Evolutionary conservation across 2,329 filamentous ascomycete species (phyloP).

Genomic region (Hirsutella rhossiliensis): DNA sequence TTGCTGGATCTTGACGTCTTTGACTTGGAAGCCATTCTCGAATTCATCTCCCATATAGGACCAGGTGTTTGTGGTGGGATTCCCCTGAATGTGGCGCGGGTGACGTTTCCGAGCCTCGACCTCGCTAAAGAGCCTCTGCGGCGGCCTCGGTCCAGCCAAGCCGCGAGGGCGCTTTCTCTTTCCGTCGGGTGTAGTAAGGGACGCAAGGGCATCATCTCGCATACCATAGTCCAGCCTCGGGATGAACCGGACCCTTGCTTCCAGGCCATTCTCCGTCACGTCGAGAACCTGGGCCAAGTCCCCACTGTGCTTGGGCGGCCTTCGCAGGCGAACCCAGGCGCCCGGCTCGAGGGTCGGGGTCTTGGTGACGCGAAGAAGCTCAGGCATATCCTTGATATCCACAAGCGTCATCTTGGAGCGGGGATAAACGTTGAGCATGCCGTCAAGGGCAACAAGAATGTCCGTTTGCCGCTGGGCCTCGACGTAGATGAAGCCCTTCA

Average conservation of each 20-base stretch:
- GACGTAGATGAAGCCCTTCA: conserved; percentile 92
- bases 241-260: conserved; percentile 77
- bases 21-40: conserved; percentile 83
- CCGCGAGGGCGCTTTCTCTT: conserved; percentile 69
- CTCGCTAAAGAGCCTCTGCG: conserved; percentile 86
- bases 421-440: conserved; percentile 81
- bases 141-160: conserved; percentile 56
- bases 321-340: conserved; percentile 81
- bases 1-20: conserved; percentile 83
- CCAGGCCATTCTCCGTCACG: conserved; percentile 84
- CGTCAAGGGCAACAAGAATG: conserved; percentile 71
- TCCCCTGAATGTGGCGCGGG: conserved; percentile 48
- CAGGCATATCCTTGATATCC: conserved; percentile 94
- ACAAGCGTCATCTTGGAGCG: conserved; percentile 78
- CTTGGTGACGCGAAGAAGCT: conserved; percentile 82
- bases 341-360: conserved; percentile 75
- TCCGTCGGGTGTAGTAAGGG: conserved; percentile 33
- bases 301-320: conserved; percentile 68
- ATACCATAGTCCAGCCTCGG: conserved; percentile 86
- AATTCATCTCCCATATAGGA: conserved; percentile 83
- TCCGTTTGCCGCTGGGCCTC: conserved; percentile 83
- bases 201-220: conserved; percentile 55
- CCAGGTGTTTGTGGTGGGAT: conserved; percentile 70
- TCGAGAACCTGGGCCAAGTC: conserved; percentile 89
- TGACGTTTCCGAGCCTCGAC: conserved; percentile 84